Evolutionary conservation across 495 filamentous ascomycete species (phyloP).

Genomic region (Aspergillus sclerotioniger): DNA sequence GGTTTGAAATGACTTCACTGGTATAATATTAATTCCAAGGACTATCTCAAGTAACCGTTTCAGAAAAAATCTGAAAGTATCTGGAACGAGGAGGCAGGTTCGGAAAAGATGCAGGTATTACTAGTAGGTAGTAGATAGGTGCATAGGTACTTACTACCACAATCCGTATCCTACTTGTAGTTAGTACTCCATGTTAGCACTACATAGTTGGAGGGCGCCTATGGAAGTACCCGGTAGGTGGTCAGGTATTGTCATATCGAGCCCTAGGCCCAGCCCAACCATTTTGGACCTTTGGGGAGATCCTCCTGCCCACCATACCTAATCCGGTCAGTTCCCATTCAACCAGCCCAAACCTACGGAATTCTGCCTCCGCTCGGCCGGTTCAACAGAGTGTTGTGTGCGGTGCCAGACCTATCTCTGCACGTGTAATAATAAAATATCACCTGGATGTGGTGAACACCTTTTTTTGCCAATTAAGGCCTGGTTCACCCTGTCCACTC

Average conservation of each 20-base stretch:
- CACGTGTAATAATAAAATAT: slow-evolving; percentile 3
- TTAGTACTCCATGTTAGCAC: background rate
- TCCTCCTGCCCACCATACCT: slow-evolving; percentile 24
- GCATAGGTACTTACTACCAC: background rate
- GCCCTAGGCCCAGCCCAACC: slow-evolving; percentile 33
- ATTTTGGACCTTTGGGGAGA: slow-evolving; percentile 36
- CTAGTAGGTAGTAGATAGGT: background rate
- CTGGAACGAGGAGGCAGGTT: too few species aligned
- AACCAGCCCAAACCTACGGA: slow-evolving; percentile 28
- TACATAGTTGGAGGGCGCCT: too few species aligned
- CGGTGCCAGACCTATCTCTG: slow-evolving; percentile 1
- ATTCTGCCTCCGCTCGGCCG: slow-evolving; percentile 19
- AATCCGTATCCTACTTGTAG: background rate
- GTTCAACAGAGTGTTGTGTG: slow-evolving; percentile 20
- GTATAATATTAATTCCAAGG: too few species aligned
- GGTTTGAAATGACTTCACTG: too few species aligned
- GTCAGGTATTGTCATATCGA: slow-evolving; percentile 22
- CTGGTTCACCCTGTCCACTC: background rate
- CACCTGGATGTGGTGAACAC: slow-evolving; percentile 8
- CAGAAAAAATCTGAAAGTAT: too few species aligned
- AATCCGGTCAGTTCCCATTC: slow-evolving; percentile 27
- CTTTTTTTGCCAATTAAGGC: slow-evolving; percentile 9
- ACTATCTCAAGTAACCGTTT: too few species aligned
- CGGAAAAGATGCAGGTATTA: too few species aligned
- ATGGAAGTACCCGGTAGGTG: too few species aligned